Base-by-base conservation (phyloP, 1,284 basidiomycete species). In the Ceratobasidium sp. region DNA sequence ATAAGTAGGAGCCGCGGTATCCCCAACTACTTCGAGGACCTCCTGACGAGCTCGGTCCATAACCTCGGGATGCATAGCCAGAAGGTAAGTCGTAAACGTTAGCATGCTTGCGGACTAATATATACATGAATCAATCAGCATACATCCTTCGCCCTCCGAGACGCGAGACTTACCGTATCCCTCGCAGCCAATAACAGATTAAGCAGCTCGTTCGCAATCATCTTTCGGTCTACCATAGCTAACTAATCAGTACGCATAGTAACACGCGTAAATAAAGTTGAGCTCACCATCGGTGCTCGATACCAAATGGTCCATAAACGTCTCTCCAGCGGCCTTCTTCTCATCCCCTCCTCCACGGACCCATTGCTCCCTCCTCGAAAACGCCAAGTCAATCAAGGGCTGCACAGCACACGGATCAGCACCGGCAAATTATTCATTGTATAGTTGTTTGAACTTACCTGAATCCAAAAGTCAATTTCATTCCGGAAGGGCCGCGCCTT, bases 61-160 rank as follows among this genome's bases (percentile, higher is more conserved):
- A 14, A 82, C 78, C 7, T 77, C 63, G 2, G 82, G 82, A 60
- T 83, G 79, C 57, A 80, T 77, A 17, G 81, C 78, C 19, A 83
- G 77, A 36, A 81, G 75, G 76, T 83, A 83, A 2, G 79, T 76
- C 0, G 79, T 75, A 60, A 83, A 82, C 0, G 81, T 83, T 9
- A 83, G 73, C 8, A 81, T 79, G 17, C 78, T 78, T 4, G 82
- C 81, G 5, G 82, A 82, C 82, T 82, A 54, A 17, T 9, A 15
- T 53, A 51, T 36, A n/a, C 19, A 53, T 24, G 14, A 19, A 1
- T 59, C 31, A 75, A 11, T 56, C 41, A 69, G 27, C 9, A 29
- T 14, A 57, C 7, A 27, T 51, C 2, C 31, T 22, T 15, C 41
- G 8, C 5, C 5, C 1, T 1, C 3, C 27, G 11, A 24, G 29